Percentiles rank a stretch among this genome's conserved stretches.
phyloP scores from a whole-genome alignment of 225 moss, liverwort and hornwort species.

The Neckera pumila region DNA sequence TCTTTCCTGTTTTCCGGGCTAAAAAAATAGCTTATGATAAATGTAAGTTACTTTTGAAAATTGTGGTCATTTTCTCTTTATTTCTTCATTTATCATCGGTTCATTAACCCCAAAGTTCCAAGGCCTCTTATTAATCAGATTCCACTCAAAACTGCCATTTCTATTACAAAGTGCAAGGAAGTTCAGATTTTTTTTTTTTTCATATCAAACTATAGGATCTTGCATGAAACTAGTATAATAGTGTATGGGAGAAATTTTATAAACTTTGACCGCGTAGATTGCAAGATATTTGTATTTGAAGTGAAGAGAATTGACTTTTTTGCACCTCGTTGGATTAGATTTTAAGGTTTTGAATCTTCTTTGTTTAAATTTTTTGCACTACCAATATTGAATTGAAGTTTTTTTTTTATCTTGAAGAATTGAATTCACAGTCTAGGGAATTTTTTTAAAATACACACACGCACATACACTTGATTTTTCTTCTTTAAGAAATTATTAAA shows the following conservation, averaged over 20 bases:
- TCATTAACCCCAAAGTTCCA: not conserved
- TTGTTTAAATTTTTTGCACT: not conserved
- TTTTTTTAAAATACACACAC: too few relatives aligned
- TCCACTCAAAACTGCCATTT: not conserved
- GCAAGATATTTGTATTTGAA: not conserved
- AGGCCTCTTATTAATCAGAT: not conserved
- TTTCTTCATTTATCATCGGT: not conserved
- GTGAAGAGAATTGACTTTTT: not conserved
- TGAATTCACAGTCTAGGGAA: not conserved
- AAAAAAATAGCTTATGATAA: not conserved
- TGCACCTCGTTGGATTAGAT: not conserved
- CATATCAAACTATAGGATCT: rapidly evolving
- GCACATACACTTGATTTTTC: not conserved
- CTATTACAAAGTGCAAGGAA: not conserved
- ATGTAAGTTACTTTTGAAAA: too few relatives aligned
- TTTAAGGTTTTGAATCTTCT: too few relatives aligned
- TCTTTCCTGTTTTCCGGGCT: not conserved
- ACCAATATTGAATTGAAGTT: not conserved
- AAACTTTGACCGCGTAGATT: rapidly evolving
- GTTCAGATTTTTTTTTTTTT: not conserved
- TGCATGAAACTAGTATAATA: not conserved
- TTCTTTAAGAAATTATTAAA: not conserved
- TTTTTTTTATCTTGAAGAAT: not conserved
- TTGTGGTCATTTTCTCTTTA: not conserved
- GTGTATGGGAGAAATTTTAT: not conserved